Evolutionary conservation across 2,329 filamentous ascomycete genomes (phyloP).

Genomic region (Torrubiellomyces zombiae): DNA sequence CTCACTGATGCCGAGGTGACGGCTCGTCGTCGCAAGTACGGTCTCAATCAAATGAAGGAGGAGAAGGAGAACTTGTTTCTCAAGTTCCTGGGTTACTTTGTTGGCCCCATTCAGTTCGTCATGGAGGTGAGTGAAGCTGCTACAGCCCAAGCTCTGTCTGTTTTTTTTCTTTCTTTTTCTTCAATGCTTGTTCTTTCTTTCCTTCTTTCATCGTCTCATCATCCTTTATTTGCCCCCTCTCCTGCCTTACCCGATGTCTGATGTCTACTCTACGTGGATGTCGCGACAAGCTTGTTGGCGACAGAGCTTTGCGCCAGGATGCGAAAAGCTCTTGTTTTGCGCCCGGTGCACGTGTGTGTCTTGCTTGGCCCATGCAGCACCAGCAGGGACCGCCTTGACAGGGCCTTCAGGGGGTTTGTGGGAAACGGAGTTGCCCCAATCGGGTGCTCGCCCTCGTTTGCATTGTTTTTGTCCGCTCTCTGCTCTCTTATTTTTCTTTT

Average conservation of each 20-base stretch:
- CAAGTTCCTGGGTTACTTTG: conserved; percentile 71
- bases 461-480: conserved; percentile 10
- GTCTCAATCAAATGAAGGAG: conserved; percentile 81
- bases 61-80: conserved; percentile 72
- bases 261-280: too few species aligned
- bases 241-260: too few species aligned
- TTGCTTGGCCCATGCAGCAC: too few species aligned
- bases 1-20: conserved; percentile 55
- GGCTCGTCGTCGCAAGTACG: conserved; percentile 50
- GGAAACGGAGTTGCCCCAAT: too few species aligned
- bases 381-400: too few species aligned
- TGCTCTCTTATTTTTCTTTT: conserved; percentile 6
- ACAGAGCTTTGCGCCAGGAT: too few species aligned
- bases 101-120: conserved; percentile 83
- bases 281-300: too few species aligned
- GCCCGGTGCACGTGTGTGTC: too few species aligned
- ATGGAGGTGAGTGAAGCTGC: conserved; percentile 62
- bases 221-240: conserved; percentile 1
- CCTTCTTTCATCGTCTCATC: neutral
- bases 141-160: too few species aligned
- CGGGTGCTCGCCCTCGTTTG: conserved; percentile 6
- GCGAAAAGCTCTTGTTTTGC: conserved; percentile 1
- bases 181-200: neutral
- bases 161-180: conserved; percentile 1
- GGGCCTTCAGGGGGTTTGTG: too few species aligned